phyloP scores from a whole-genome alignment of 441 rosid genomes.

The Adansonia madagascariensis region DNA sequence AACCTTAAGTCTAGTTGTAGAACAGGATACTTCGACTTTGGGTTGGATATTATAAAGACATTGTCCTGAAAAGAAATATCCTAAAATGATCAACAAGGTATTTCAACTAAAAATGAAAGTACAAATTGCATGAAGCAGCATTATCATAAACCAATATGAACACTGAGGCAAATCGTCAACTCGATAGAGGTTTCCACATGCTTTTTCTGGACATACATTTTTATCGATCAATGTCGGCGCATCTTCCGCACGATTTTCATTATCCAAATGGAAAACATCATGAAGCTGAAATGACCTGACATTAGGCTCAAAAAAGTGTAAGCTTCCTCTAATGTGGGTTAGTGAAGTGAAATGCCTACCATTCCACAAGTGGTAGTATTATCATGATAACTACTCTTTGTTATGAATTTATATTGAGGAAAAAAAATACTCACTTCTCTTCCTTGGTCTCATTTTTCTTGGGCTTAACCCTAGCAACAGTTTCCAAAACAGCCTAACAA shows the following conservation, averaged over 20 bases:
- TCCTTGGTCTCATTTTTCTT: constrained; percentile 95
- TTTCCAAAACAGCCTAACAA: constrained; percentile 89
- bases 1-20: constrained; percentile 87
- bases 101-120: background rate
- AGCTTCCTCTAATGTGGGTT: constrained; percentile 29
- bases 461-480: constrained; percentile 81
- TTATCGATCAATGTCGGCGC: constrained; percentile 82
- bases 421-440: constrained; percentile 65
- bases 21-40: constrained; percentile 88
- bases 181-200: constrained; percentile 12
- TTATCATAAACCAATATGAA: background rate
- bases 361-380: constrained; percentile 19
- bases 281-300: constrained; percentile 83
- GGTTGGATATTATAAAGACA: constrained; percentile 87
- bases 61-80: constrained; percentile 60
- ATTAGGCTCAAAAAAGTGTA: constrained; percentile 33
- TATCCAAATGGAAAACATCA: constrained; percentile 54
- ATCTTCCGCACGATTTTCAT: constrained; percentile 81
- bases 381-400: background rate
- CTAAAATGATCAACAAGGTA: constrained; percentile 1
- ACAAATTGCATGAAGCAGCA: background rate
- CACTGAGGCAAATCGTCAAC: constrained; percentile 15
- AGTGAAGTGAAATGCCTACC: background rate
- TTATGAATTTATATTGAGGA: background rate
- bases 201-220: constrained; percentile 47